Conservation (phyloP, 2,329 filamentous ascomycete genomes). For the Pseudocercospora eumusae region DNA sequence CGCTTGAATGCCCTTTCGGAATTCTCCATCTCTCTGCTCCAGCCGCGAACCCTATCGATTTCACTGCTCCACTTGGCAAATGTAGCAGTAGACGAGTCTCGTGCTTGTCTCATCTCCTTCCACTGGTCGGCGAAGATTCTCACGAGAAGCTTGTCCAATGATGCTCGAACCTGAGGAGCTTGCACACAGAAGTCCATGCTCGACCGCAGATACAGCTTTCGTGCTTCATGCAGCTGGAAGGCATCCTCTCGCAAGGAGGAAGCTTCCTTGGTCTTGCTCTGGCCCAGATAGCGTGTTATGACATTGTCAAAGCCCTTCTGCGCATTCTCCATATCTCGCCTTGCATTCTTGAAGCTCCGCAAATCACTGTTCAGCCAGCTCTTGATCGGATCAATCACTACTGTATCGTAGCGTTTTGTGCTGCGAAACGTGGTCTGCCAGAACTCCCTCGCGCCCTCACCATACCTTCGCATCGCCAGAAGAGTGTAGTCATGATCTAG, state of each 20-base stretch:
- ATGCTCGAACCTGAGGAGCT: conserved; percentile 79
- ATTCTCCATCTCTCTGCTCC: conserved; percentile 91
- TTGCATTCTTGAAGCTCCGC: conserved; percentile 80
- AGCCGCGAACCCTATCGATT: conserved; percentile 88
- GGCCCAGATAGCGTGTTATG: conserved; percentile 76
- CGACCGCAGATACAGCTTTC: conserved; percentile 85
- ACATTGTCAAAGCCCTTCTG: conserved; percentile 84
- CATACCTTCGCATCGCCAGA: conserved; percentile 78
- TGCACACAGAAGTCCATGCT: conserved; percentile 91
- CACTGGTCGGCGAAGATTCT: conserved; percentile 82
- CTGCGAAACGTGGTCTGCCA: conserved; percentile 75
- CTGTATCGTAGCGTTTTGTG: conserved; percentile 74
- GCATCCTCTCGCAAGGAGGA: conserved; percentile 91
- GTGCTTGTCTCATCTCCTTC: conserved; percentile 75
- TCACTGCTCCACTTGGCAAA: conserved; percentile 72
- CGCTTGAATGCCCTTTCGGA: conserved; percentile 80
- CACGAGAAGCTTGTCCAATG: conserved; percentile 83
- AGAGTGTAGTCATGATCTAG: conserved; percentile 95
- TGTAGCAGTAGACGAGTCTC: conserved; percentile 63
- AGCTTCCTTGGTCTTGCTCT: conserved; percentile 91
- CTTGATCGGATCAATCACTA: conserved; percentile 79
- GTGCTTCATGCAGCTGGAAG: conserved; percentile 89
- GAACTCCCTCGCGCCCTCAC: conserved; percentile 83
- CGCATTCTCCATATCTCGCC: conserved; percentile 71
- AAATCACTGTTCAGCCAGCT: conserved; percentile 77